A percentile compares a stretch with the other conserved stretches of the same genome.
phyloP scores from a whole-genome alignment of 1,284 basidiomycete species.

The Heterobasidion irregulare region DNA sequence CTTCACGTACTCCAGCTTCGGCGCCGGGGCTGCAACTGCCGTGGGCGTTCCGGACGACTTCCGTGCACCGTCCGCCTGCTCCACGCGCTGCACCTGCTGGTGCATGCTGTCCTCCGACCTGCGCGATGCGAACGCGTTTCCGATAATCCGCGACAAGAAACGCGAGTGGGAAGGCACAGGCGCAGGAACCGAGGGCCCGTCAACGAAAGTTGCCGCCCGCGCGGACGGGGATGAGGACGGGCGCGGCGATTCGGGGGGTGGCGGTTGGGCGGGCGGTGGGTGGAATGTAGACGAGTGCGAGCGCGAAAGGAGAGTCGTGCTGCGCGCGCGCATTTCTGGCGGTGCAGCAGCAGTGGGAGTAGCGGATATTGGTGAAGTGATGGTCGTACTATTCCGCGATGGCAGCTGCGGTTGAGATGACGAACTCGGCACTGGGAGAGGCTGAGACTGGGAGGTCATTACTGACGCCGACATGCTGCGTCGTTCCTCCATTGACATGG shows the following conservation, averaged over 20 bases:
- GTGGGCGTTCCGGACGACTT: constrained; percentile 9
- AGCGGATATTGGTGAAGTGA: neutral
- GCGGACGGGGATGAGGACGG: constrained; percentile 12
- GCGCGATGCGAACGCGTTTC: constrained; percentile 50
- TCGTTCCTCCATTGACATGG: neutral
- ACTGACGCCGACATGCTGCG: constrained; percentile 8
- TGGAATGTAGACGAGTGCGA: constrained; percentile 17
- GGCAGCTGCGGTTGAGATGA: constrained; percentile 9
- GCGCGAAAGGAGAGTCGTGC: constrained; percentile 13
- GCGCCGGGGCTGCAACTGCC: constrained; percentile 51
- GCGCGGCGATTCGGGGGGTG: constrained; percentile 12
- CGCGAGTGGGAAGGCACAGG: constrained; percentile 37
- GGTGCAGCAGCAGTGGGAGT: neutral
- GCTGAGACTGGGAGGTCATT: constrained; percentile 1
- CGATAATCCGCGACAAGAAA: constrained; percentile 64
- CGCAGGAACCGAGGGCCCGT: constrained; percentile 21
- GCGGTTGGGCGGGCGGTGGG: constrained; percentile 3
- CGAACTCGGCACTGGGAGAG: constrained; percentile 10
- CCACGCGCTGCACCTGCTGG: constrained; percentile 26
- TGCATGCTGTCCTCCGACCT: constrained; percentile 40
- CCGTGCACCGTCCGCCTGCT: constrained; percentile 1
- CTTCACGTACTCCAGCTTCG: constrained; percentile 84
- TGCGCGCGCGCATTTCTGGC: constrained; percentile 16
- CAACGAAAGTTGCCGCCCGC: constrained; percentile 19
- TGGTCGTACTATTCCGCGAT: neutral